Base-by-base conservation (phyloP, 1,139 yeast species). In the Suhomyces wounanorum region DNA sequence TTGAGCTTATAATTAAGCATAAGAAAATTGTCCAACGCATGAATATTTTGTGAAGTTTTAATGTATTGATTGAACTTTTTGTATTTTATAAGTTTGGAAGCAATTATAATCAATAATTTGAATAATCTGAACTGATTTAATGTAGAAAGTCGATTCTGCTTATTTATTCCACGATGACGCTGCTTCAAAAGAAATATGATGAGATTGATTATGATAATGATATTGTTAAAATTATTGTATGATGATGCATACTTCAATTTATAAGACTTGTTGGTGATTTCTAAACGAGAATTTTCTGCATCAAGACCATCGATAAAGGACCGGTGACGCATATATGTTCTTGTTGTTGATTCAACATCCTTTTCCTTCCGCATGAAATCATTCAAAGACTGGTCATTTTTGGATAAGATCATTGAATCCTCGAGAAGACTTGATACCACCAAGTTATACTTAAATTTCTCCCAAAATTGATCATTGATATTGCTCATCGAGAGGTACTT, bases 371-470 rank as follows among this genome's bases (percentile, higher is more conserved):
- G 37, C 26, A 40, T 36, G 14, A 47, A 41, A 6, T 47, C 50
- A 36, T 37, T 56, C 40, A 71, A 60, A 16, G 69, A 64, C 52
- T 71, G 75, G 43, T 77, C 80, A 52, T 75, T 75, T 53, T 77
- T 76, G 16, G 80, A 75, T 23, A 76, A 59, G 36, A 73, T 68
- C 73, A 77, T 71, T 1, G 78, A 63, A 53, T 75, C 75, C 47
- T 76, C 80, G 43, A 77, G 59, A n/a, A 77, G 61, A 51, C 71
- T 71, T 2, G 79, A 74, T 4, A 72, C 62, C 2, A 77, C 64
- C 36, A 77, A 59, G 53, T 65, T 69, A 56, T 77, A 77, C 57
- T 75, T 75, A 65, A 75, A 73, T 51, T 67, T 68, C 53, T 77
- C 81, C 75, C 75, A 70, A 52, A 74, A 74, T 49, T 65, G 66